Conservation (phyloP, 140 eudicot species). For the Flaveria floridana region DNA sequence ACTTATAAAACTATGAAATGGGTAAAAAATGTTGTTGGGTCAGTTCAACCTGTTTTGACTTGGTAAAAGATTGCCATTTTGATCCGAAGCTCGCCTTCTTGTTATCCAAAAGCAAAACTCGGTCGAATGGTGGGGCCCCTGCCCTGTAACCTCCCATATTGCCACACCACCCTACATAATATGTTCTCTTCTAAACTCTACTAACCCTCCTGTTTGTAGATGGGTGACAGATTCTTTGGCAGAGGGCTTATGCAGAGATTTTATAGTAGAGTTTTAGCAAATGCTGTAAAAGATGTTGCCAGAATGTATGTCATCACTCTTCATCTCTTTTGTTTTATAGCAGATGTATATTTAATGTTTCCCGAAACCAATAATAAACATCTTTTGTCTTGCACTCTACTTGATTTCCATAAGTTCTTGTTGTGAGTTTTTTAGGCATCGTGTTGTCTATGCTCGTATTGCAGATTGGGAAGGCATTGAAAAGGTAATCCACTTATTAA, state of each 20-base stretch:
- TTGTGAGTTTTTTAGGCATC: constrained; percentile 44
- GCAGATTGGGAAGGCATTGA: constrained; percentile 69
- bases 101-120: too few relatives aligned
- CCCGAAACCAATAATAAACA: background rate
- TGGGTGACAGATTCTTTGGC: constrained; percentile 62
- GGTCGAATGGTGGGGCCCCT: too few relatives aligned
- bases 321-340: constrained; percentile 16
- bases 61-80: background rate
- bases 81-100: background rate
- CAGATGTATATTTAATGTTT: background rate
- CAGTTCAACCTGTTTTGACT: background rate
- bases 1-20: background rate
- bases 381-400: background rate
- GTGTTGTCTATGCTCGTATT: constrained; percentile 48
- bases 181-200: background rate
- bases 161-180: background rate
- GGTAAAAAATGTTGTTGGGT: background rate
- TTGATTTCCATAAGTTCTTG: background rate
- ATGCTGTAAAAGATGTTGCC: constrained; percentile 62
- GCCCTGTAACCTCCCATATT: background rate
- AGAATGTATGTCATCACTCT: constrained; percentile 44
- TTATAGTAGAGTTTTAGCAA: constrained; percentile 57
- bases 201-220: constrained; percentile 36
- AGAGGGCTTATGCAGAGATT: constrained; percentile 64
- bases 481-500: constrained; percentile 36